Evolutionary conservation across 1,284 basidiomycete genomes (phyloP), one percentile per base, ranked within the genome.

Genomic region (Tremellales sp.): DNA sequence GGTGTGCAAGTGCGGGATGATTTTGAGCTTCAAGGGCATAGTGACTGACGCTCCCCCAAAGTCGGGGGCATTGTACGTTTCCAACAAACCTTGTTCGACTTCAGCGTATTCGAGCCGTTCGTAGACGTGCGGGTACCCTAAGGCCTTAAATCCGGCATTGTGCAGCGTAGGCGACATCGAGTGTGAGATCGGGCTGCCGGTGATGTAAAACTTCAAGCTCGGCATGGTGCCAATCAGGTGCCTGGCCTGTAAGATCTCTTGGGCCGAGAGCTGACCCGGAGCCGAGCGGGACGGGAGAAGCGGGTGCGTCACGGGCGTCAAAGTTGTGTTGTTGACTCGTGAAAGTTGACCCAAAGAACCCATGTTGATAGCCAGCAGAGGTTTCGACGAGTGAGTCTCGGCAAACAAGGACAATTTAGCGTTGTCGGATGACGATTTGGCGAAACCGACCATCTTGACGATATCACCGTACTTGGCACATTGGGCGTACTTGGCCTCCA

Each of bases 31-130:
- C 78, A 86, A 85, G 2, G 92, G 92, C 56, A 96, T 94, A 4
- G 96, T 99, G 22, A 97, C 91, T 5, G 88, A 91, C 6, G 93
- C 93, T 3, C 94, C 94, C 15, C 94, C 94, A 73, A 97, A 98
- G 47, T 85, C 82, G 0, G 82, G 78, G 7, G 82, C 77, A 0
- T 78, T 72, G 13, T 97, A 76, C 2, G 84, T 78, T 0, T 79
- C 75, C 59, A 81, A 80, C 56, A 96, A 78, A 44, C 81, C 78
- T 7, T 84, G 81, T 45, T 83, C 82, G 1, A 94, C 79, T 5
- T 76, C 73, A 12, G 76, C 65, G 0, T 87, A 87, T 76, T 97
- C 89, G 43, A 88, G 76, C n/a, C 87, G 76, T 33, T 79, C 78
- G 69, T 96, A 97, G 12, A 71, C 68, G 68, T 93, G 84, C 0